These are phyloP conservation scores for Copromyces sp. DNA, from an alignment of 495 filamentous ascomycete genomes.

Conservation along the genomic window DNA sequence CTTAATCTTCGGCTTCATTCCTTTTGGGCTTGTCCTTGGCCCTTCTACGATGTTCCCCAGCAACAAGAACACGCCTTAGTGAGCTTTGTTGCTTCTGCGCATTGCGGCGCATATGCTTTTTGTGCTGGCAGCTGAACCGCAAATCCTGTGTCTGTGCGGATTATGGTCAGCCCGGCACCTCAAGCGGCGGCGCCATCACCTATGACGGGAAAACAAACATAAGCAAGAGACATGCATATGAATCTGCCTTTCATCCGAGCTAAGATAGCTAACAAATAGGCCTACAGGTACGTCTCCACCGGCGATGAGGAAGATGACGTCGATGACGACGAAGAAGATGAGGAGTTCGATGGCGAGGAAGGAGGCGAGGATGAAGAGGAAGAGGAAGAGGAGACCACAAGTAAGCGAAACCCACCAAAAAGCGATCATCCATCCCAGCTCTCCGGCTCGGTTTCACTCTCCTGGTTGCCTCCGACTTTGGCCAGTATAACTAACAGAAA, in stretches of 20 bases:
- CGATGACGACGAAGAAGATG: slow-evolving; percentile 27
- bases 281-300: slow-evolving; percentile 21
- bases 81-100: slow-evolving; percentile 5
- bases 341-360: slow-evolving; percentile 27
- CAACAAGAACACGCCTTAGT: background rate
- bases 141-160: background rate
- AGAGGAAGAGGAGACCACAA: slow-evolving; percentile 18
- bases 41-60: slow-evolving; percentile 12
- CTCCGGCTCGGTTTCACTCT: too few species aligned
- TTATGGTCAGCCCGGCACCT: background rate
- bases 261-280: background rate
- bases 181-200: background rate
- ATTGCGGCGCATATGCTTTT: slow-evolving; percentile 13
- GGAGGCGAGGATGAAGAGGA: slow-evolving; percentile 22
- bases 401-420: slow-evolving; percentile 6
- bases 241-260: background rate
- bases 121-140: background rate
- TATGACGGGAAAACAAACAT: background rate
- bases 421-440: background rate
- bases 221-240: background rate
- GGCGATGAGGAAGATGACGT: slow-evolving; percentile 30
- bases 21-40: background rate
- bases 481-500: background rate
- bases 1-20: background rate
- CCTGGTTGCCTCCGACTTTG: background rate